Base-by-base conservation (phyloP, 2,329 filamentous ascomycete genomes). In the Colletotrichum sp. region DNA sequence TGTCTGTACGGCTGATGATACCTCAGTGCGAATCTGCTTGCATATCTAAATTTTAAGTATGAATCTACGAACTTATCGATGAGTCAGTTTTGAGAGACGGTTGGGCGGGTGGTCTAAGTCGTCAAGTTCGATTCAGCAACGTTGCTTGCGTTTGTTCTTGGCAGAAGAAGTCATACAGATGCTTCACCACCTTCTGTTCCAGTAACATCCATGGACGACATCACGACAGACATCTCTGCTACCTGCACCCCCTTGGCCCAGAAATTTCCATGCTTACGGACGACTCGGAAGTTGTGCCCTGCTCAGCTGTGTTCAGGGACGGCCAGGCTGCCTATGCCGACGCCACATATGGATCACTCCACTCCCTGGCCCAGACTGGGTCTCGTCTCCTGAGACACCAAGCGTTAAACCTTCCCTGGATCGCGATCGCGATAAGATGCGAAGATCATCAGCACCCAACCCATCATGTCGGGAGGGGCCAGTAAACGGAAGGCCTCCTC, bases 1-100 rank as follows among this genome's bases (percentile, higher is more conserved):
- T 69, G 49, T 68, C 70, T 74, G 71, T 32, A 69, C 57, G 52
- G 52, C 66, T 67, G 67, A 63, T 75, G 75, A 76, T 76, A 76
- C 71, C 75, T 76, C 66, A 67, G 28, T 18, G 52, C 67, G 67
- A 71, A 63, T 59, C 8, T 57, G 28, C 30, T 60, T 75, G 66
- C 59, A 66, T 36, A 13, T 69, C n/a, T 73, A 68, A 68, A 55
- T 68, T 15, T 49, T 55, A 44, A 63, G 36, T 62, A 75, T 57
- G 60, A 75, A 75, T 64, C 67, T 62, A 76, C 21, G 52, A 63
- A 6, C 44, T 10, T 30, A 18, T n/a, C 32, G 16, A 63, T 44
- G 36, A 24, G 63, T 18, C 18, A 49, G 18, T 1, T 12, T 49
- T 21, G 44, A n/a, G n/a, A 21, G n/a, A 49, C 44, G n/a, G 44